Conservation (phyloP, 345 rosid species). For the Bruguiera parviflora region DNA sequence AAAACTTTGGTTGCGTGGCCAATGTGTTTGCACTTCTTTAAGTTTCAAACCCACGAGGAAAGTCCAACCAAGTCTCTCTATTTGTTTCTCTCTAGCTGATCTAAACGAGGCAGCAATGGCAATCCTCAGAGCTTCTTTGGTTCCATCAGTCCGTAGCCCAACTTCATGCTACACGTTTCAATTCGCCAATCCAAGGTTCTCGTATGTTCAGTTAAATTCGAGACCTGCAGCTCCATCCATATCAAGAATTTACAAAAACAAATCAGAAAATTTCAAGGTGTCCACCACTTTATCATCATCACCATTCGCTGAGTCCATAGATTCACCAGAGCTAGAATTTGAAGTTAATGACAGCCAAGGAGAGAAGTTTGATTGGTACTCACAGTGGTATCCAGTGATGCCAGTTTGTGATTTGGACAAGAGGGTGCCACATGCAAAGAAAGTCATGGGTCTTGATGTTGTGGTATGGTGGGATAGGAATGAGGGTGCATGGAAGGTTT, state of each 20-base stretch:
- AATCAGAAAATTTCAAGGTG: neutral
- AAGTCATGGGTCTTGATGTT: neutral
- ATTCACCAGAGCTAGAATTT: slow-evolving; percentile 22
- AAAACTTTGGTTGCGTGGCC: too few relatives aligned
- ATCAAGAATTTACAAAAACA: neutral
- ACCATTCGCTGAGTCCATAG: slow-evolving; percentile 10
- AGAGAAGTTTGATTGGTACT: slow-evolving; percentile 54
- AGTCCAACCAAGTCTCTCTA: too few relatives aligned
- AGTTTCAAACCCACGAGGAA: too few relatives aligned
- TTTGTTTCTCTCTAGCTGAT: too few relatives aligned
- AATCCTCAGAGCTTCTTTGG: too few relatives aligned
- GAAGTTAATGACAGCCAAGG: slow-evolving; percentile 7
- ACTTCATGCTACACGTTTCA: too few relatives aligned
- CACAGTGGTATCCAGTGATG: slow-evolving; percentile 61
- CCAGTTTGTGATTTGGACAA: slow-evolving; percentile 65
- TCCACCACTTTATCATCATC: slow-evolving; percentile 31
- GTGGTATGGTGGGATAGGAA: too few relatives aligned
- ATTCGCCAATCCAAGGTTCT: too few relatives aligned
- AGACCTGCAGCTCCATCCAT: neutral
- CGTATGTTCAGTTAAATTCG: too few relatives aligned
- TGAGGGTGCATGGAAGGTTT: slow-evolving; percentile 46
- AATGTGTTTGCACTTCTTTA: too few relatives aligned
- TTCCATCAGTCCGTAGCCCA: too few relatives aligned
- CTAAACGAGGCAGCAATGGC: too few relatives aligned
- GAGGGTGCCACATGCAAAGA: slow-evolving; percentile 56